Conservation (phyloP, 2,329 filamentous ascomycete species). For the Fusarium burgessii region DNA sequence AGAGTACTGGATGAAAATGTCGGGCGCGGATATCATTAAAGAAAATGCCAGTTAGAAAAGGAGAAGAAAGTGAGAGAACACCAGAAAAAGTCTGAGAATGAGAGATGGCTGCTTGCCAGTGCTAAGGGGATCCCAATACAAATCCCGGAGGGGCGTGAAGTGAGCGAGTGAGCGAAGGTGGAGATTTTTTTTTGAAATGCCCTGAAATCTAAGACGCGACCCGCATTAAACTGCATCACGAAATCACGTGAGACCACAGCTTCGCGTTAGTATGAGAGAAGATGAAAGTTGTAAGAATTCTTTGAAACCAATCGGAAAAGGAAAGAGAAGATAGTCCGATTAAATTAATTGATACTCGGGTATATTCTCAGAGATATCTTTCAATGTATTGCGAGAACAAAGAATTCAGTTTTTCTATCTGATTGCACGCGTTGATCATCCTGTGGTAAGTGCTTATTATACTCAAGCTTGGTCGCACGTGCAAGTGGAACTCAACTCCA, state of each 20-base stretch:
- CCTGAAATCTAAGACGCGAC: slow-evolving; percentile 32
- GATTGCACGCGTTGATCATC: slow-evolving; percentile 6
- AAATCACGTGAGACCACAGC: slow-evolving; percentile 40
- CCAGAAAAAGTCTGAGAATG: not conserved
- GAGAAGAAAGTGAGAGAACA: not conserved
- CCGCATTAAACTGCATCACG: slow-evolving; percentile 37
- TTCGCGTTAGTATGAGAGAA: slow-evolving; percentile 7
- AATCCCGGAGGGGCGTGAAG: slow-evolving; percentile 27
- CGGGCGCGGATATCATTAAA: not conserved
- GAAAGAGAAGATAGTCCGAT: not conserved
- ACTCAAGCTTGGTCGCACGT: slow-evolving; percentile 34
- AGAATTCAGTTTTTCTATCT: slow-evolving; percentile 2
- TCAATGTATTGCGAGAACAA: slow-evolving; percentile 9
- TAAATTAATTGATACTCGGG: not conserved
- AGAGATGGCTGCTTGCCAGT: slow-evolving; percentile 7
- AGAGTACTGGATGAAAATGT: slow-evolving; percentile 27
- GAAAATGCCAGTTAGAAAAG: not conserved
- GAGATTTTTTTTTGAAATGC: slow-evolving; percentile 26
- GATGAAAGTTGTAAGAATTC: not conserved
- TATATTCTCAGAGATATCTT: not conserved
- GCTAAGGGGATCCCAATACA: slow-evolving; percentile 12
- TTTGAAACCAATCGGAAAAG: not conserved
- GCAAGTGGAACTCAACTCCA: slow-evolving; percentile 39
- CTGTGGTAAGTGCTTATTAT: slow-evolving; percentile 24
- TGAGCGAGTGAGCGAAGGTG: slow-evolving; percentile 12